Conservation (phyloP, 2,329 filamentous ascomycete species). For the Aspergillus ibericus region DNA sequence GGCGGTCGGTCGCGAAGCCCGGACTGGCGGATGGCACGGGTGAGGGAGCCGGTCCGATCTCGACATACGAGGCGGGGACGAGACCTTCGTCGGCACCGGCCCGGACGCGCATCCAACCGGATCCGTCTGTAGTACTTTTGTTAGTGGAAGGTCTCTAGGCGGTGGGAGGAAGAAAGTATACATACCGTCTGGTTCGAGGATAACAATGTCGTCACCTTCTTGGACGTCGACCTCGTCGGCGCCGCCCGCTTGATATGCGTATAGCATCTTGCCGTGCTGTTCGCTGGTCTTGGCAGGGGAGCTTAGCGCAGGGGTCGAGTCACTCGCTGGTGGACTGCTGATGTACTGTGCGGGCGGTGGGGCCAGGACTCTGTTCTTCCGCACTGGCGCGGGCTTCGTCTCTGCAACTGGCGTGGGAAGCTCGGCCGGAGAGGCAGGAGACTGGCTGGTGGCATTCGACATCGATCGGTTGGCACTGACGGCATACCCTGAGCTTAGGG, state of each 20-base stretch:
- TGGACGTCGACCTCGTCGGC: constrained; percentile 78
- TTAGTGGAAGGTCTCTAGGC: constrained; percentile 8
- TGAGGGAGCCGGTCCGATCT: constrained; percentile 56
- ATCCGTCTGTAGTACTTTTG: constrained; percentile 64
- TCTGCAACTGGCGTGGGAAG: constrained; percentile 25
- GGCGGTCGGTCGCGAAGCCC: constrained; percentile 52
- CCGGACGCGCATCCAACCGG: constrained; percentile 86
- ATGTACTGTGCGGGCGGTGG: constrained; percentile 83
- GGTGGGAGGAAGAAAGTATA: constrained; percentile 21
- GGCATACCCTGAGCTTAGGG: constrained; percentile 83
- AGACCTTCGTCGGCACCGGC: constrained; percentile 72
- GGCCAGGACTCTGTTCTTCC: constrained; percentile 75
- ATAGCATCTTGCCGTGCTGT: constrained; percentile 83
- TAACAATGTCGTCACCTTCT: constrained; percentile 73
- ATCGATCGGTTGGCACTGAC: constrained; percentile 75
- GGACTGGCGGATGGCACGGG: constrained; percentile 38
- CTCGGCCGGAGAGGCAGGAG: constrained; percentile 50
- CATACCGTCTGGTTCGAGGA: constrained; percentile 82
- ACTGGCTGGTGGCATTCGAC: constrained; percentile 57
- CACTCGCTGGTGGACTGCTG: constrained; percentile 62
- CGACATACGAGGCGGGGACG: constrained; percentile 83
- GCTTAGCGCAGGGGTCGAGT: constrained; percentile 30
- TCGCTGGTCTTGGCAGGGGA: constrained; percentile 42
- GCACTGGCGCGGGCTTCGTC: constrained; percentile 28
- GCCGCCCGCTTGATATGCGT: constrained; percentile 76